Evolutionary conservation across 2,329 filamentous ascomycete species (phyloP).

Genomic region (Fusarium sp.): DNA sequence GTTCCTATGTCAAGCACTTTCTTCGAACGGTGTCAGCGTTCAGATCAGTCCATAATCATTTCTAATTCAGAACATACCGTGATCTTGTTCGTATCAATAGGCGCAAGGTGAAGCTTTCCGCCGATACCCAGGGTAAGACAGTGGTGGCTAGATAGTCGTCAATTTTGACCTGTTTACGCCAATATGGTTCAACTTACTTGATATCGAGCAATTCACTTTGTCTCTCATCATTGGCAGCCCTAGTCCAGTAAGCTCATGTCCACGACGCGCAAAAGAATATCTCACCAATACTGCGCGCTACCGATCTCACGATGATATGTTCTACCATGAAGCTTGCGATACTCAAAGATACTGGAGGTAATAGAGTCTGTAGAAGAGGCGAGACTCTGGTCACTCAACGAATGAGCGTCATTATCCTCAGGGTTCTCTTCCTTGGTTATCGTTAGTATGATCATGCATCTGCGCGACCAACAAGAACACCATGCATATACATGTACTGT

Average conservation of each 20-base stretch:
- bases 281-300: slow-evolving; percentile 21
- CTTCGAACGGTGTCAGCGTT: background rate
- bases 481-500: background rate
- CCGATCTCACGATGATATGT: slow-evolving; percentile 24
- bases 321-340: slow-evolving; percentile 22
- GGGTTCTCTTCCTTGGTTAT: background rate
- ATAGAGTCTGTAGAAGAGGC: slow-evolving; percentile 15
- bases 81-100: slow-evolving; percentile 9
- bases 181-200: background rate
- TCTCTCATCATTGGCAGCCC: slow-evolving; percentile 16
- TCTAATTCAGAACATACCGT: background rate
- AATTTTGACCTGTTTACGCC: rapidly evolving
- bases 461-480: background rate
- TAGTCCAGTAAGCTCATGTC: background rate
- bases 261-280: rapidly evolving
- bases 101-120: slow-evolving; percentile 19
- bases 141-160: background rate
- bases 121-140: slow-evolving; percentile 6
- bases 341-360: slow-evolving; percentile 18
- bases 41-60: rapidly evolving
- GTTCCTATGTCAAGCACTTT: slow-evolving; percentile 23
- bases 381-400: slow-evolving; percentile 4
- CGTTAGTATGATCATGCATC: background rate
- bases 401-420: slow-evolving; percentile 3
- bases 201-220: slow-evolving; percentile 20